phyloP scores from a whole-genome alignment of 2,329 filamentous ascomycete genomes.

The Bisporella sp. region DNA sequence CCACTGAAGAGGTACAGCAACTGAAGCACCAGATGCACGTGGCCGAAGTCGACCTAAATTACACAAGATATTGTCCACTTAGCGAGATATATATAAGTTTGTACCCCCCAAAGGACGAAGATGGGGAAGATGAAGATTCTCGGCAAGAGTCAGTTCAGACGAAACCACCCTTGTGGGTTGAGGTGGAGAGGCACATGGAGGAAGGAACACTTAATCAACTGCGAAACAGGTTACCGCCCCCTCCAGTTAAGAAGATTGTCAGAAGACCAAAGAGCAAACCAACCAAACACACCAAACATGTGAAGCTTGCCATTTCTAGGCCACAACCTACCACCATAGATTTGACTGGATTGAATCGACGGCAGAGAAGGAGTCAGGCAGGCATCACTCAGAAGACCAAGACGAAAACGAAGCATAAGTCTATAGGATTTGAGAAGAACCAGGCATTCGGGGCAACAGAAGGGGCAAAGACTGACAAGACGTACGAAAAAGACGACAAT shows the following conservation, averaged over 20 bases:
- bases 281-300: constrained; percentile 13
- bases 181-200: constrained; percentile 57
- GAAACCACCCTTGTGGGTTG: constrained; percentile 55
- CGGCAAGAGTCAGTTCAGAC: constrained; percentile 23
- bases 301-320: constrained; percentile 3
- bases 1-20: constrained; percentile 42
- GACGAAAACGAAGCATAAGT: constrained; percentile 21
- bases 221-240: constrained; percentile 17
- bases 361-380: constrained; percentile 22
- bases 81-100: constrained; percentile 63
- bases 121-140: constrained; percentile 25
- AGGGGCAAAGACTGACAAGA: constrained; percentile 7
- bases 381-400: constrained; percentile 10
- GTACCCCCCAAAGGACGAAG: constrained; percentile 40
- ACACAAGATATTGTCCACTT: constrained; percentile 66
- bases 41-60: constrained; percentile 68
- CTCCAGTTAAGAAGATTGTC: constrained; percentile 3
- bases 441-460: constrained; percentile 21
- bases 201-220: constrained; percentile 36
- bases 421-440: constrained; percentile 21
- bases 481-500: constrained; percentile 31
- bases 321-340: constrained; percentile 12
- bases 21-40: constrained; percentile 55
- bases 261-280: constrained; percentile 12
- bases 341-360: constrained; percentile 23